Evolutionary conservation across 2,329 filamentous ascomycete genomes (phyloP).

Genomic region (Teratosphaeria viscida): DNA sequence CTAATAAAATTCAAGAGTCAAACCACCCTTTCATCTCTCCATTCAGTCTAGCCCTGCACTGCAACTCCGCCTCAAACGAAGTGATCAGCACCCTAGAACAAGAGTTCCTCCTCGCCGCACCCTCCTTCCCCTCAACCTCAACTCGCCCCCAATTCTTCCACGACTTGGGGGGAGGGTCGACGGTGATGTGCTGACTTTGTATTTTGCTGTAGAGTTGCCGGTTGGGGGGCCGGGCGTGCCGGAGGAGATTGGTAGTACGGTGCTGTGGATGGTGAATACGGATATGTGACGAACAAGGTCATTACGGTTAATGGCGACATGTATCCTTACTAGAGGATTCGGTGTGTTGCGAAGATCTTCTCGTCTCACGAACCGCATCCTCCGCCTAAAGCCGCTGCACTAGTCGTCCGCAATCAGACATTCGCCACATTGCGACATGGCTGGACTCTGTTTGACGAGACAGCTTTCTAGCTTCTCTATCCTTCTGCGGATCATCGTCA

Average conservation of each 20-base stretch:
- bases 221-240: slow-evolving; percentile 35
- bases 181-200: not conserved
- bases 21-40: too few species aligned
- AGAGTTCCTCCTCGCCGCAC: slow-evolving; percentile 5
- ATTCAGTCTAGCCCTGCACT: slow-evolving; percentile 36
- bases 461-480: too few species aligned
- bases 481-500: too few species aligned
- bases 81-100: not conserved
- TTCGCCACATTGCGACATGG: too few species aligned
- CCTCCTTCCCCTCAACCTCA: slow-evolving; percentile 11
- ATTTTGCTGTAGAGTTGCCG: slow-evolving; percentile 28
- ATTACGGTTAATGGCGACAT: slow-evolving; percentile 33
- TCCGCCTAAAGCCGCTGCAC: not conserved
- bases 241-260: slow-evolving; percentile 38
- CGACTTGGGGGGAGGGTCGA: slow-evolving; percentile 1
- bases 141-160: slow-evolving; percentile 26
- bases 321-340: slow-evolving; percentile 17
- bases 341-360: not conserved
- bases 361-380: not conserved
- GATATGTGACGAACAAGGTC: slow-evolving; percentile 39
- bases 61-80: slow-evolving; percentile 23
- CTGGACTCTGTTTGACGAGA: too few species aligned
- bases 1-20: too few species aligned
- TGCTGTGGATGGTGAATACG: slow-evolving; percentile 38
- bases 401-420: too few species aligned